A percentile compares a stretch with the other conserved stretches of the same genome.
phyloP scores from a whole-genome alignment of 2,329 filamentous ascomycete species.

The Beauveria brongniartii region DNA sequence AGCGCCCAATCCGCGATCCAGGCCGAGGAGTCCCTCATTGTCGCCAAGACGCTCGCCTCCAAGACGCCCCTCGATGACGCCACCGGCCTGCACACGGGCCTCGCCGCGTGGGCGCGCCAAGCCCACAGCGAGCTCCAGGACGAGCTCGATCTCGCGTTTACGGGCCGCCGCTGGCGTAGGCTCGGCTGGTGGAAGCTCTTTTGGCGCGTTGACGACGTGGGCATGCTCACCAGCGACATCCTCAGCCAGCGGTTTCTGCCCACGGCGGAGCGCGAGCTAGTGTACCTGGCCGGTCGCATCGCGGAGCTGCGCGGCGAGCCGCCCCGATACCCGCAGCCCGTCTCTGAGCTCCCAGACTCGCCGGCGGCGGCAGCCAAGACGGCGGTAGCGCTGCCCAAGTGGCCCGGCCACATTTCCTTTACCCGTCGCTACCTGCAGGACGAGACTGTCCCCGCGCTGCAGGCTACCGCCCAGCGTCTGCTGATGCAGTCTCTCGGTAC shows the following conservation, averaged over 20 bases:
- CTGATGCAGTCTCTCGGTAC: slow-evolving; percentile 70
- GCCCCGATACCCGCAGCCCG: slow-evolving; percentile 29
- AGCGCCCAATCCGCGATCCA: slow-evolving; percentile 44
- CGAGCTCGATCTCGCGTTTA: slow-evolving; percentile 70
- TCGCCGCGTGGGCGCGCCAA: slow-evolving; percentile 66
- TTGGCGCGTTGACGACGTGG: slow-evolving; percentile 89
- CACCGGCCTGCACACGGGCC: slow-evolving; percentile 44
- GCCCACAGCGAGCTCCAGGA: slow-evolving; percentile 79
- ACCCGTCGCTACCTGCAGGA: slow-evolving; percentile 59
- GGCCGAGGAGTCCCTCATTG: slow-evolving; percentile 35
- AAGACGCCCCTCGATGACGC: slow-evolving; percentile 30
- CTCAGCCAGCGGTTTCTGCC: slow-evolving; percentile 69
- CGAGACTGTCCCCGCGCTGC: slow-evolving; percentile 62
- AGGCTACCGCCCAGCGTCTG: slow-evolving; percentile 64
- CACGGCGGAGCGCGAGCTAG: slow-evolving; percentile 69
- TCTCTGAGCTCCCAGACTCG: slow-evolving; percentile 13
- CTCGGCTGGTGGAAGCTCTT: slow-evolving; percentile 92
- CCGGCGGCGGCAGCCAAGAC: not conserved
- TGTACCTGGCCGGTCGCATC: slow-evolving; percentile 74
- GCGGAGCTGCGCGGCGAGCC: slow-evolving; percentile 35
- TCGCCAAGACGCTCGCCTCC: slow-evolving; percentile 25
- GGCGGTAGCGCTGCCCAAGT: slow-evolving; percentile 35
- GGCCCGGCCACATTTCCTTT: slow-evolving; percentile 67
- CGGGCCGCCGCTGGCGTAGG: slow-evolving; percentile 67
- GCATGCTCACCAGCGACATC: slow-evolving; percentile 73